Conservation (phyloP, 805 yeast species). For the Schwanniomyces sp. region DNA sequence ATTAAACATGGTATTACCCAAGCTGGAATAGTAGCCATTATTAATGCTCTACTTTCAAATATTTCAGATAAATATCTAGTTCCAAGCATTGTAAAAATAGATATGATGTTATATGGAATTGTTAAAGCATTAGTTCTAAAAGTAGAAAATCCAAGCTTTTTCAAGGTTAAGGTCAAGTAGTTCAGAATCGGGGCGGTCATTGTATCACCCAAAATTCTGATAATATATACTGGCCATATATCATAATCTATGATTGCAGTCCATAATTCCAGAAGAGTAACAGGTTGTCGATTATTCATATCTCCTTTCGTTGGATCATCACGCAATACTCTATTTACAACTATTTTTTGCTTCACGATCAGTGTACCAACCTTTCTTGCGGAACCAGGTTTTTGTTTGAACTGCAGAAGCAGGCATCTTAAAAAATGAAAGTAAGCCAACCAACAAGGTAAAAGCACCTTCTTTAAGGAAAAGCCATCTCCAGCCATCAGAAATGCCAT, state of each 20-base stretch:
- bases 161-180: constrained; percentile 50
- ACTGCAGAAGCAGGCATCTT: constrained; percentile 58
- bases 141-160: constrained; percentile 50
- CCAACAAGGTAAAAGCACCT: constrained; percentile 53
- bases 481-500: constrained; percentile 40
- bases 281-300: constrained; percentile 27
- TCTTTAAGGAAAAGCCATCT: constrained; percentile 65
- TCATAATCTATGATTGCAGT: constrained; percentile 20
- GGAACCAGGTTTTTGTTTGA: constrained; percentile 50
- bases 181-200: constrained; percentile 16
- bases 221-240: constrained; percentile 25
- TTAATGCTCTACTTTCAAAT: constrained; percentile 19
- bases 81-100: constrained; percentile 19
- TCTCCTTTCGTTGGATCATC: constrained; percentile 32
- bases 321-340: constrained; percentile 25
- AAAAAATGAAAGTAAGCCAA: constrained; percentile 48
- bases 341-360: constrained; percentile 24
- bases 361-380: constrained; percentile 40
- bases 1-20: constrained; percentile 16
- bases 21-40: constrained; percentile 17
- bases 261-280: constrained; percentile 15
- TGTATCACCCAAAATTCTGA: constrained; percentile 38
- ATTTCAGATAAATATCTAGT: constrained; percentile 22
- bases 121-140: constrained; percentile 51
- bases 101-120: constrained; percentile 46